Evolutionary conservation across 1,139 yeast genomes (phyloP).

Genomic region (Williopsis jadinii): DNA sequence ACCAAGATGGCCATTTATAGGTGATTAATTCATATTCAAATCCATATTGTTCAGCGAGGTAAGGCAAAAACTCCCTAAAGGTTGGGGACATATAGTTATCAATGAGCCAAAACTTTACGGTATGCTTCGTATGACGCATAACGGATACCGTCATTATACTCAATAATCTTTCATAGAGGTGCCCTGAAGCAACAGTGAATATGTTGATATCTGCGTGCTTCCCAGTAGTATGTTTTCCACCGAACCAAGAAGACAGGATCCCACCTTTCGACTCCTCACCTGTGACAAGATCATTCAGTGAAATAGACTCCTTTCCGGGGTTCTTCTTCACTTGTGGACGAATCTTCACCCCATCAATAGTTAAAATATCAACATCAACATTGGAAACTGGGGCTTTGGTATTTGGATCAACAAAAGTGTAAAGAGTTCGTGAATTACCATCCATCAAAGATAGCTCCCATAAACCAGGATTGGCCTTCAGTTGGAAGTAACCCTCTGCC

Average conservation of each 20-base stretch:
- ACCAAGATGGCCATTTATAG: conserved; percentile 92
- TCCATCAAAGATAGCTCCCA: conserved; percentile 45
- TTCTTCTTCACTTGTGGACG: conserved; percentile 40
- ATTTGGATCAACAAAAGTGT: conserved; percentile 29
- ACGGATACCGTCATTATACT: conserved; percentile 79
- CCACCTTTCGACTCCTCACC: conserved; percentile 1
- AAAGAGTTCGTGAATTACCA: conserved; percentile 36
- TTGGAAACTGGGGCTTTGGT: background rate
- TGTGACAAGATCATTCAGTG: conserved; percentile 18
- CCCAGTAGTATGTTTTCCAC: conserved; percentile 5
- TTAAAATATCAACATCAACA: conserved; percentile 28
- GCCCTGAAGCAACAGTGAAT: conserved; percentile 79
- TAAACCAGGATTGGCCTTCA: conserved; percentile 61
- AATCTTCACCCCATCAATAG: conserved; percentile 40
- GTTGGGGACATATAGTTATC: conserved; percentile 72
- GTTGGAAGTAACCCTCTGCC: conserved; percentile 68
- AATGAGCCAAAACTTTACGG: conserved; percentile 82
- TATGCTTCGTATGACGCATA: conserved; percentile 48
- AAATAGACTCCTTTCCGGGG: conserved; percentile 33
- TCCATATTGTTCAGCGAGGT: conserved; percentile 42
- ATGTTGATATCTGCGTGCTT: conserved; percentile 64
- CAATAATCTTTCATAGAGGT: conserved; percentile 63
- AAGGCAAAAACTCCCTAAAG: conserved; percentile 54
- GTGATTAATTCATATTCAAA: conserved; percentile 62
- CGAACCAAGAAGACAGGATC: conserved; percentile 10